Evolutionary conservation across 805 yeast genomes (phyloP).

Genomic region (Wickerhamiella nectarea): DNA sequence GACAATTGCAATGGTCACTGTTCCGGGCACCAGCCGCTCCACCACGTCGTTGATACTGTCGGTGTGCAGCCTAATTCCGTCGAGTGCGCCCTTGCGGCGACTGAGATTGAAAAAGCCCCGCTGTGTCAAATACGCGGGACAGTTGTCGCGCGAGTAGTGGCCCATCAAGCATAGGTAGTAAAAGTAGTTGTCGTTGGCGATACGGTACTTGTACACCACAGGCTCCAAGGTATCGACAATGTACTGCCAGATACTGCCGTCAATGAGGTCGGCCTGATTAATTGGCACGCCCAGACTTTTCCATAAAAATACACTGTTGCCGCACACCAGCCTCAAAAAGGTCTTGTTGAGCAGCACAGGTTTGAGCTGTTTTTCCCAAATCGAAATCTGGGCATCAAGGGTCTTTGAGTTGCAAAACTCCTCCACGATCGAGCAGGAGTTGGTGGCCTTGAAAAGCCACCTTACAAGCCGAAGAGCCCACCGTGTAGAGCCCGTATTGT

Average conservation of each 20-base stretch:
- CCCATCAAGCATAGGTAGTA: conserved; percentile 59
- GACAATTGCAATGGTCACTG: conserved; percentile 62
- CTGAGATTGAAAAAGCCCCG: conserved; percentile 42
- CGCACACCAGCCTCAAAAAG: conserved; percentile 52
- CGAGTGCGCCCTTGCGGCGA: conserved; percentile 39
- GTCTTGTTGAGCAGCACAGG: conserved; percentile 62
- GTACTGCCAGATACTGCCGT: conserved; percentile 53
- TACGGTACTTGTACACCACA: conserved; percentile 44
- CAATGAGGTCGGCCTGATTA: conserved; percentile 73
- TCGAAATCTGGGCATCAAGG: conserved; percentile 44
- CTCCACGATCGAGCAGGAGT: conserved; percentile 33
- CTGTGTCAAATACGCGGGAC: conserved; percentile 62
- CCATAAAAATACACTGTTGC: conserved; percentile 81
- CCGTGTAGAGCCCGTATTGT: conserved; percentile 69
- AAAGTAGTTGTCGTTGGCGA: conserved; percentile 63
- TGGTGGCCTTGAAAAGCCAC: conserved; percentile 40
- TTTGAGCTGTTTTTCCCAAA: conserved; percentile 50
- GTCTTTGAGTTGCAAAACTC: conserved; percentile 44
- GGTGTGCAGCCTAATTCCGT: conserved; percentile 63
- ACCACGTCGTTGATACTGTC: conserved; percentile 67
- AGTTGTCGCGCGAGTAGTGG: conserved; percentile 43
- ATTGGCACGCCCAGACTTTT: conserved; percentile 82
- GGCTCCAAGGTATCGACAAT: conserved; percentile 73
- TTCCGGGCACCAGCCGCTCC: conserved; percentile 44
- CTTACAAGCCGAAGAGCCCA: conserved; percentile 69